phyloP scores from a whole-genome alignment of 2,329 filamentous ascomycete genomes.

The Colletotrichum sp. region DNA sequence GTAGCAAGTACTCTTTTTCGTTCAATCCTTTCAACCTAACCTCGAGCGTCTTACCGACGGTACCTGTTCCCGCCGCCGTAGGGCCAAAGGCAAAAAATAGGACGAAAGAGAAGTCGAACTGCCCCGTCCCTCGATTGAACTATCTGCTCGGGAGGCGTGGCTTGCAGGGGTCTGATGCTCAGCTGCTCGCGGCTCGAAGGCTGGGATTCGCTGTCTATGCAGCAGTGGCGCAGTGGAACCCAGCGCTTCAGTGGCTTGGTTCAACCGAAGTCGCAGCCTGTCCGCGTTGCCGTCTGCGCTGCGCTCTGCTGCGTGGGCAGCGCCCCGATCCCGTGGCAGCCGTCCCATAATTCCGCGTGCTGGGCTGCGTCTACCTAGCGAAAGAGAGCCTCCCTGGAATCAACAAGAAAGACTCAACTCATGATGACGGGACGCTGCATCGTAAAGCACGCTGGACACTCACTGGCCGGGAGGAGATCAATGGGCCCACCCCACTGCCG shows the following conservation, averaged over 20 bases:
- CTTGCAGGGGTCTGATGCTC: constrained; percentile 17
- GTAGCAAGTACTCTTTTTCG: too few relatives aligned
- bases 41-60: background rate
- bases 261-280: constrained; percentile 13
- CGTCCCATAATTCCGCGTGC: background rate
- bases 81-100: constrained; percentile 1
- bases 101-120: background rate
- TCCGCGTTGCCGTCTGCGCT: background rate
- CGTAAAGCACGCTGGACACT: background rate
- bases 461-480: background rate
- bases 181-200: constrained; percentile 1
- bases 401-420: background rate
- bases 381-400: background rate
- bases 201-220: constrained; percentile 17
- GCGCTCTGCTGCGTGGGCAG: background rate
- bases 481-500: background rate
- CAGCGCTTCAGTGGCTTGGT: constrained; percentile 19
- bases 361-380: background rate
- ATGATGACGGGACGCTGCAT: background rate
- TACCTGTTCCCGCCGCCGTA: background rate
- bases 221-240: constrained; percentile 14
- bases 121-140: background rate
- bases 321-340: background rate
- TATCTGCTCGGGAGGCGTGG: constrained; percentile 15
- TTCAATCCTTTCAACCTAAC: background rate